These are phyloP conservation scores for Hypoxylon rubiginosum DNA, from an alignment of 2,329 filamentous ascomycete species.

Conservation along the genomic window DNA sequence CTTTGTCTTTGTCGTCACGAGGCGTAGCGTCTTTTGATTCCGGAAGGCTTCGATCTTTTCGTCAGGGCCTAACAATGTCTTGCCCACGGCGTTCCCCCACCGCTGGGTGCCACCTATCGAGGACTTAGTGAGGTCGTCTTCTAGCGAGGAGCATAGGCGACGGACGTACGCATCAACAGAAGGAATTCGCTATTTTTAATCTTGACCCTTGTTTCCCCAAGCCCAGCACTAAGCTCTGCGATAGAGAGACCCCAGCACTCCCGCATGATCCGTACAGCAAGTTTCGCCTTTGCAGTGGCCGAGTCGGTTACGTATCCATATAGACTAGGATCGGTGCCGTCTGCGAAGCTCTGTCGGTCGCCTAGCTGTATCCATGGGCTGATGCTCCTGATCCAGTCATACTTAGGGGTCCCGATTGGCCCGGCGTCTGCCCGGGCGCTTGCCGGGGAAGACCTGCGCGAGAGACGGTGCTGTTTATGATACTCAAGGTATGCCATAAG, in stretches of 20 bases:
- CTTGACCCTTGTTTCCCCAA: constrained; percentile 58
- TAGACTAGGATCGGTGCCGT: constrained; percentile 42
- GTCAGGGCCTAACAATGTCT: constrained; percentile 51
- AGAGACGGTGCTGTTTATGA: constrained; percentile 5
- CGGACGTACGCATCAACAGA: constrained; percentile 60
- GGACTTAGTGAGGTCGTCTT: constrained; percentile 20
- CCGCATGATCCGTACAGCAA: constrained; percentile 61
- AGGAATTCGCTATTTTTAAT: constrained; percentile 58
- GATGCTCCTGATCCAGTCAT: constrained; percentile 58
- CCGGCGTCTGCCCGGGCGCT: background rate
- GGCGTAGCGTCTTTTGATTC: constrained; percentile 49
- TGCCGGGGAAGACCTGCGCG: constrained; percentile 3
- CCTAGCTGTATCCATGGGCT: constrained; percentile 59
- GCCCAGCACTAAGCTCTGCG: constrained; percentile 58
- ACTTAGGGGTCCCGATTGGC: constrained; percentile 10
- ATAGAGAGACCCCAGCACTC: constrained; percentile 65
- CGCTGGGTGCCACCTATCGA: constrained; percentile 53
- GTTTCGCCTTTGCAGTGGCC: constrained; percentile 56
- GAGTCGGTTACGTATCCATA: constrained; percentile 49
- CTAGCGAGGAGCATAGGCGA: constrained; percentile 14
- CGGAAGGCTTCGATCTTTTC: constrained; percentile 56
- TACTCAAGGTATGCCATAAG: constrained; percentile 58
- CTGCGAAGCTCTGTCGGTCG: constrained; percentile 18
- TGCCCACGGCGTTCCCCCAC: constrained; percentile 53
- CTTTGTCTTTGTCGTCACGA: constrained; percentile 55